Base-by-base conservation (phyloP, 2,329 filamentous ascomycete genomes). In the Madurella fahalii region DNA sequence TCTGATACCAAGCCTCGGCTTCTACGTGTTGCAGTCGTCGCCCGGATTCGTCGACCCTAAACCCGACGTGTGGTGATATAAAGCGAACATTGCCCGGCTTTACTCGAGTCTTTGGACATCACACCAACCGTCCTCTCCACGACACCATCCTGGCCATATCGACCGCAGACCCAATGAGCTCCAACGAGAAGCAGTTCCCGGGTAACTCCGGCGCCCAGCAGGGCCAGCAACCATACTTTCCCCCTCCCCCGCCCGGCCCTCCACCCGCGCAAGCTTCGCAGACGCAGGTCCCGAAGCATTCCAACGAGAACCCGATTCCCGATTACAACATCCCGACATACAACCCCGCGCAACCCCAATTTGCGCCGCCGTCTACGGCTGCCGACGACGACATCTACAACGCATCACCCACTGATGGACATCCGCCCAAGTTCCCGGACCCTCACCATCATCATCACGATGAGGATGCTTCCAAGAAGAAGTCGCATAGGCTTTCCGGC, bases 221-320 rank as follows among this genome's bases (percentile, higher is more conserved):
- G 40, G 46, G 40, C 30, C 44, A 61, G 16, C 51, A 56, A 16
- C 56, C 58, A 12, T 54, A 57, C 41, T 64, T 65, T 41, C 63
- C 65, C 1, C 65, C 64, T 39, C 66, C 63, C 15, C 65, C 65
- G 25, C 61, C 65, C 0, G 65, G 63, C 1, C 62, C 65, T 13
- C 65, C 63, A 4, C 63, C 65, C 4, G 47, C 48, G 54, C 61
- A 65, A 5, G 47, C 50, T 11, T 17, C 56, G 15, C 54, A 54
- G 17, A 2, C 54, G 12, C 42, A 44, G 5, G 59, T 56, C 17
- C 56, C 60, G 13, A 61, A 59, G 47, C 66, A 67, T 40, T 37
- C 65, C 17, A 59, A 63, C 54, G 63, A 64, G 43, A 61, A 52
- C 2, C 64, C 64, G 11, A 52, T 64, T 37, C 63, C 63, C 16